Evolutionary conservation across 495 filamentous ascomycete species (phyloP).

Genomic region (Penicillium coffeae): DNA sequence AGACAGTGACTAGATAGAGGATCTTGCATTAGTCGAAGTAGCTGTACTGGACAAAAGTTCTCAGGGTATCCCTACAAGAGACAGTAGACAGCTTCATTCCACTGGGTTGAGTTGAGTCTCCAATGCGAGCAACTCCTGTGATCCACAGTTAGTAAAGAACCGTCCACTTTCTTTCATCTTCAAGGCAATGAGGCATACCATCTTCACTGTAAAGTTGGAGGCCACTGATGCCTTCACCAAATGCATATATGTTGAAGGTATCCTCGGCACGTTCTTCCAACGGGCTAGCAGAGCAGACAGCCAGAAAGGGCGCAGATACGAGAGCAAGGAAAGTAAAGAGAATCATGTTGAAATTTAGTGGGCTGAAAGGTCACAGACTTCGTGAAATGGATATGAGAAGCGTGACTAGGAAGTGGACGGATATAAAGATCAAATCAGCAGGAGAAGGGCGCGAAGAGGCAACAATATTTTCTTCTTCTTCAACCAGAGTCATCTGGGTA

Average conservation of each 20-base stretch:
- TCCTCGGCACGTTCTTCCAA: slow-evolving; percentile 2
- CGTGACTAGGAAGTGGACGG: too few species aligned
- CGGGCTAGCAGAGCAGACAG: slow-evolving; percentile 8
- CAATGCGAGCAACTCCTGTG: slow-evolving; percentile 12
- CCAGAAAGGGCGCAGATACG: neutral
- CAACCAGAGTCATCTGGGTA: too few species aligned
- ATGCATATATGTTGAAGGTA: slow-evolving; percentile 33
- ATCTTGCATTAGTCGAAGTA: too few species aligned
- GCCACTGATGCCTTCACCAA: slow-evolving; percentile 30
- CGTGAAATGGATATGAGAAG: too few species aligned
- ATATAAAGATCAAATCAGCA: too few species aligned
- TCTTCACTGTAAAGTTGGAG: slow-evolving; percentile 32
- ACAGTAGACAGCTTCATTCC: slow-evolving; percentile 3
- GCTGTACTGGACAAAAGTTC: neutral
- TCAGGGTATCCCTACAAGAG: slow-evolving; percentile 8
- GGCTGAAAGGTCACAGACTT: too few species aligned
- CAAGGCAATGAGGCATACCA: slow-evolving; percentile 13
- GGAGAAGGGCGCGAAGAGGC: too few species aligned
- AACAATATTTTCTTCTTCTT: too few species aligned
- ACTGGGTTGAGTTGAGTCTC: slow-evolving; percentile 5
- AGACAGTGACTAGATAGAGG: neutral
- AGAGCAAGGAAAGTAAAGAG: neutral
- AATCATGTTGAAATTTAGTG: neutral
- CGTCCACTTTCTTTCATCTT: too few species aligned
- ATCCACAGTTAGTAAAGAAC: too few species aligned